Percentiles rank a stretch among this genome's conserved stretches.
These are phyloP conservation scores for Chenopodium suecicum DNA, from an alignment of 148 eudicot species.

Conservation along the genomic window DNA sequence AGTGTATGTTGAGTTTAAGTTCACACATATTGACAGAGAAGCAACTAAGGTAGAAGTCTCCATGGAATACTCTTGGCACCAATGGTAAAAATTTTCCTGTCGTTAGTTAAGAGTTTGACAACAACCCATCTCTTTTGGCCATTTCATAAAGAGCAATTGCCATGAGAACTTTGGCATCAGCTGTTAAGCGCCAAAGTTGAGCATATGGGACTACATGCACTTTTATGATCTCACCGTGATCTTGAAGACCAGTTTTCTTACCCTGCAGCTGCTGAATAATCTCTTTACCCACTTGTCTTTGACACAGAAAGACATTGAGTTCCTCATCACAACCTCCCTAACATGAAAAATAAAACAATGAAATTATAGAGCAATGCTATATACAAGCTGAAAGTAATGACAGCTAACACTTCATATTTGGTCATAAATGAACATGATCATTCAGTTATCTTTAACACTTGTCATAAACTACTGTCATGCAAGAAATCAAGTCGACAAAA, in stretches of 20 bases:
- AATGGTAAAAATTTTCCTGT: neutral
- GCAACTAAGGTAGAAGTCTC: neutral
- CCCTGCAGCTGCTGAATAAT: constrained; percentile 66
- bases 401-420: no score
- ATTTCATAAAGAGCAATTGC: constrained; percentile 88
- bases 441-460: neutral
- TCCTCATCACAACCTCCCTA: constrained; percentile 98
- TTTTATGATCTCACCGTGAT: constrained; percentile 81
- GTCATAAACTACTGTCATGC: no score
- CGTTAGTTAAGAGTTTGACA: constrained; percentile 25
- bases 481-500: neutral
- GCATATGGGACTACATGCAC: constrained; percentile 77
- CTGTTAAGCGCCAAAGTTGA: constrained; percentile 77
- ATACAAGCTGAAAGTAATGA: neutral
- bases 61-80: neutral
- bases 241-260: constrained; percentile 82
- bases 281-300: constrained; percentile 61
- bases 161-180: constrained; percentile 88
- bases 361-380: neutral
- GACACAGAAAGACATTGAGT: constrained; percentile 68
- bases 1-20: no score
- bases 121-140: constrained; percentile 74
- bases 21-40: neutral
- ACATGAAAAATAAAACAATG: neutral
- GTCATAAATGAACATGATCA: neutral